phyloP scores from a whole-genome alignment of 805 yeast genomes.

The Metschnikowia gelsemii region DNA sequence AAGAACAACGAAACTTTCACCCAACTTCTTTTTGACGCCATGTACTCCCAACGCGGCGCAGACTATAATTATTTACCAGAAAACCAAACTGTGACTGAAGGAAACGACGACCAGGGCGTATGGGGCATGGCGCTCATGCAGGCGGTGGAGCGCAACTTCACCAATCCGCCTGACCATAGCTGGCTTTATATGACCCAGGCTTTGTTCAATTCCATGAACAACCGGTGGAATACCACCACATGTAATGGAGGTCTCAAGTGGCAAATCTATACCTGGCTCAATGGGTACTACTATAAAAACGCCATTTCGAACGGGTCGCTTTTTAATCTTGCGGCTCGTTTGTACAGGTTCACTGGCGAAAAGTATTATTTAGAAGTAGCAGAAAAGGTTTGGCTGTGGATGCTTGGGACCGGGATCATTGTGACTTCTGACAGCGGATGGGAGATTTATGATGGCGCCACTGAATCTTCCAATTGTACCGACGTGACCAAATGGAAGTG shows the following conservation, averaged over 20 bases:
- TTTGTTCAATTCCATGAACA: constrained; percentile 44
- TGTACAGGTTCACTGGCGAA: constrained; percentile 44
- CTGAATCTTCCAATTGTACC: constrained; percentile 43
- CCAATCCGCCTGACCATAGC: constrained; percentile 31
- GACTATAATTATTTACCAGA: constrained; percentile 42
- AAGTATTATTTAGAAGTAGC: constrained; percentile 41
- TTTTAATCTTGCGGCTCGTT: constrained; percentile 45
- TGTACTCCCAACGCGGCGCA: constrained; percentile 44
- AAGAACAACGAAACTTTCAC: constrained; percentile 33
- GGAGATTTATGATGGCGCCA: constrained; percentile 57
- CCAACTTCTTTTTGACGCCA: constrained; percentile 33
- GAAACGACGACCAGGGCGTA: constrained; percentile 53
- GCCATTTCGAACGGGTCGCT: constrained; percentile 45
- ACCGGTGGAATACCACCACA: constrained; percentile 39
- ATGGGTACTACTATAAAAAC: constrained; percentile 47
- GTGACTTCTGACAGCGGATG: constrained; percentile 17
- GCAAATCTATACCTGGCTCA: constrained; percentile 50
- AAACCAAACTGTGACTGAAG: constrained; percentile 47
- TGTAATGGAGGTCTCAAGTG: constrained; percentile 49
- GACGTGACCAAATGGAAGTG: constrained; percentile 51
- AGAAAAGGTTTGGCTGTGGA: constrained; percentile 46
- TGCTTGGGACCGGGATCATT: constrained; percentile 30
- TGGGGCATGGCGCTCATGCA: constrained; percentile 49
- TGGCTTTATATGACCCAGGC: constrained; percentile 46
- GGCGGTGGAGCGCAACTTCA: constrained; percentile 45